Percentiles rank a stretch among this genome's conserved stretches.
Evolutionary conservation across 768 basidiomycete genomes (phyloP).

Genomic region (Sistotremastrum niveocremeum): DNA sequence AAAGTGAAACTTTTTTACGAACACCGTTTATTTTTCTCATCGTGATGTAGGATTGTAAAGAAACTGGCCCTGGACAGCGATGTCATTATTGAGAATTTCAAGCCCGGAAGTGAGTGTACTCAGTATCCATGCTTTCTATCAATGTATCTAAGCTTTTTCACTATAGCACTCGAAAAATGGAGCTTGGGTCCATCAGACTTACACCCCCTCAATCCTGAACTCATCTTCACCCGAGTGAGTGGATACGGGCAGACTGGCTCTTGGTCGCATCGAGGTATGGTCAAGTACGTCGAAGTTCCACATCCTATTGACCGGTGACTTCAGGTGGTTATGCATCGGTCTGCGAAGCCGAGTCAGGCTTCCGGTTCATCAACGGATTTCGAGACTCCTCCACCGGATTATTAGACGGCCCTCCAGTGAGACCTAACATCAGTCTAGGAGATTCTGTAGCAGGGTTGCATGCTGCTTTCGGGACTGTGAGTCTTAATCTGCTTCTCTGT

Average conservation of each 20-base stretch:
- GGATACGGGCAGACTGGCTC: constrained; percentile 68
- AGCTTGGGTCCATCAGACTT: constrained; percentile 42
- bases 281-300: too few species aligned
- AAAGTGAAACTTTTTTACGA: constrained; percentile 16
- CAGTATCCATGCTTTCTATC: neutral
- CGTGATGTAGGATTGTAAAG: constrained; percentile 36
- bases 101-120: constrained; percentile 47
- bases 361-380: constrained; percentile 59
- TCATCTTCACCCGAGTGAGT: constrained; percentile 83
- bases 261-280: constrained; percentile 40
- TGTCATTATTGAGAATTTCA: constrained; percentile 60
- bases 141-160: neutral
- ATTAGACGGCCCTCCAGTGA: constrained; percentile 46
- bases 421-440: constrained; percentile 61
- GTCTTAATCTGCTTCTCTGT: constrained; percentile 5
- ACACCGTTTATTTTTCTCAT: neutral
- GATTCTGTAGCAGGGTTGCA: constrained; percentile 62
- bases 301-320: too few species aligned
- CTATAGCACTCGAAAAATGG: constrained; percentile 57
- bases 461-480: constrained; percentile 59
- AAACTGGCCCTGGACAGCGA: constrained; percentile 49
- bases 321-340: constrained; percentile 54
- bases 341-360: constrained; percentile 64
- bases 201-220: constrained; percentile 64
- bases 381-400: constrained; percentile 38